phyloP scores from a whole-genome alignment of 2,329 filamentous ascomycete species.

The Aureobasidium sp. region DNA sequence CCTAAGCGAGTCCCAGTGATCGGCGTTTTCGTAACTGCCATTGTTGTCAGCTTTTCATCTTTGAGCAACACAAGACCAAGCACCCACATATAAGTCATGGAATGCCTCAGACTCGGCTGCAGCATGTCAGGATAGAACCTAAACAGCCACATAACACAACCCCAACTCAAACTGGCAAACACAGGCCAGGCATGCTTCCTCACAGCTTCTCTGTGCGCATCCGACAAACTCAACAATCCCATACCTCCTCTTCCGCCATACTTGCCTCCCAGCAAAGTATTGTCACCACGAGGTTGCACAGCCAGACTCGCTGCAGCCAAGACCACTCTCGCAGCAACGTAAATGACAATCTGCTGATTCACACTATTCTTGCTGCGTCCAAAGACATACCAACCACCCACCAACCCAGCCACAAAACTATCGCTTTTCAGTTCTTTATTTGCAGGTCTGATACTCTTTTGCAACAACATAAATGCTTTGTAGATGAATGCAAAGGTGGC shows the following conservation, averaged over 20 bases:
- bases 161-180: slow-evolving; percentile 89
- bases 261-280: slow-evolving; percentile 27
- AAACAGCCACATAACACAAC: slow-evolving; percentile 90
- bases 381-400: slow-evolving; percentile 91
- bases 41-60: slow-evolving; percentile 21
- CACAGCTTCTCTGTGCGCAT: slow-evolving; percentile 29
- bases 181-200: slow-evolving; percentile 74
- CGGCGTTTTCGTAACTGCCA: slow-evolving; percentile 63
- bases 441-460: slow-evolving; percentile 42
- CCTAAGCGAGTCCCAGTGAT: slow-evolving; percentile 78
- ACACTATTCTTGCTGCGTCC: slow-evolving; percentile 70
- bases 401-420: slow-evolving; percentile 73
- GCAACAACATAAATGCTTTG: slow-evolving; percentile 68
- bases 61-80: neutral
- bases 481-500: slow-evolving; percentile 87
- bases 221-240: slow-evolving; percentile 32
- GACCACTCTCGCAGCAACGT: slow-evolving; percentile 87
- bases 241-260: slow-evolving; percentile 32
- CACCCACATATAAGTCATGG: slow-evolving; percentile 94
- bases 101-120: slow-evolving; percentile 82
- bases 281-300: slow-evolving; percentile 50
- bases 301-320: slow-evolving; percentile 76
- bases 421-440: slow-evolving; percentile 64
- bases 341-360: slow-evolving; percentile 96
- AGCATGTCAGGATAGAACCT: slow-evolving; percentile 83